Evolutionary conservation across 495 filamentous ascomycete species (phyloP), one percentile per base, ranked within the genome.

Genomic region (Hyaloscypha hepaticicola): DNA sequence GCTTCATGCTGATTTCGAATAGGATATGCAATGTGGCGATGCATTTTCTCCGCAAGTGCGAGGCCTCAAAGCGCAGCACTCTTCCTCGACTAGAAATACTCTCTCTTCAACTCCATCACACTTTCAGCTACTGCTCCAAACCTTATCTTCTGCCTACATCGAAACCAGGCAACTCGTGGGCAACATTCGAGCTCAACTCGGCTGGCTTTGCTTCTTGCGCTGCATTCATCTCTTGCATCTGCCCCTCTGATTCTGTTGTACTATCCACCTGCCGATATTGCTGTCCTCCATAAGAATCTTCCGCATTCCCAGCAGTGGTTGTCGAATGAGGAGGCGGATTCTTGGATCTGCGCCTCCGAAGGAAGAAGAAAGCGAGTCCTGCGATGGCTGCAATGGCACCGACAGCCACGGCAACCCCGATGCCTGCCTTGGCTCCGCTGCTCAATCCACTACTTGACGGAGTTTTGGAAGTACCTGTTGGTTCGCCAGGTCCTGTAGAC

Each of bases 351-450:
- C 22, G 25, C 21, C 53, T 19, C 16, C 25, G 25, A 16, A 57
- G 53, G 0, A 57, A 9, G 27, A 29, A 57, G 25, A 57, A 31
- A 14, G 53, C 53, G 8, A 28, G 7, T 27, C 25, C 53, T 6
- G 53, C 53, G 9, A 28, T 12, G 21, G 21, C 27, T 25, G 27
- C 28, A 27, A 24, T 11, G 2, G 25, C 25, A 26, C 14, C 53
- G 6, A 66, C 58, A 38, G 29, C 50, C 27, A 55, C 51, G 7
- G 51, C 60, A 11, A 63, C 31, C 11, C 60, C 60, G 6, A 63
- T 45, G 9, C 60, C 60, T 22, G 41, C 41, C 5, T 56, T 31
- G 6, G 21, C 50, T 11, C 51, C 59, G 6, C 26, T 34, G 11
- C 27, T 33, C 21, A 38, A 5, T 3, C 58, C 59, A 19, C 1